Evolutionary conservation across 208 protist genomes (phyloP), one percentile per base, ranked within the genome.

Genomic region (Lotmaria passim): DNA sequence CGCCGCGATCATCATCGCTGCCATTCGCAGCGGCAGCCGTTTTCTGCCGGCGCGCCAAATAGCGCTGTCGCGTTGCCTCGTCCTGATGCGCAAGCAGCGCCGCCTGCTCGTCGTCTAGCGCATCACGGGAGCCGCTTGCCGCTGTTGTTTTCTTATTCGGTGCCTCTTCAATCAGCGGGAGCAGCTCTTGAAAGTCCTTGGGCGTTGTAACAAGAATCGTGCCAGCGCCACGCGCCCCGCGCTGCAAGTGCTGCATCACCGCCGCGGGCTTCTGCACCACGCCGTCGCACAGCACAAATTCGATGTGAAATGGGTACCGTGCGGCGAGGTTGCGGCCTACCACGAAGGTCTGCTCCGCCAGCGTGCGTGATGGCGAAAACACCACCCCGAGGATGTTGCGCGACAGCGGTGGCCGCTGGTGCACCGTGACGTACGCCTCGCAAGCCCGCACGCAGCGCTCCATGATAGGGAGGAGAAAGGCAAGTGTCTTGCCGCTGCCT

Each of bases 401-500:
- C 6, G 64, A 79, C 17, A 94, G 76, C 21, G 90, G 83, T 1
- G 93, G 93, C 12, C 76, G 75, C 46, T 74, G 61, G 59, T 86
- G 72, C 36, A 26, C 43, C 12, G 51, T 51, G 1, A 93, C 75
- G 53, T 81, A 83, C 17, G 72, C 75, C 34, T 93, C 87, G 50
- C 83, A 90, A 17, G 72, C 55, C 19, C 80, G 73, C 26, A 97
- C 62, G 28, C 73, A 82, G 47, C 92, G 87, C 77, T 97, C 86
- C 82, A 97, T 89, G 19, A 97, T 57, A 17, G 92, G 90, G 8
- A 97, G 73, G 0, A 99, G 85, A 36, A 99, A 87, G 11, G 87
- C 96, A 2, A 99, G 85, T 15, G 98, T 99, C 83, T 99, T 99
- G 17, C 98, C 98, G 34, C 98, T 99, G 23, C 98, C 98, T 0